Evolutionary conservation across 2,329 filamentous ascomycete genomes (phyloP), one percentile per base, ranked within the genome.

Genomic region (Colletotrichum filicis): DNA sequence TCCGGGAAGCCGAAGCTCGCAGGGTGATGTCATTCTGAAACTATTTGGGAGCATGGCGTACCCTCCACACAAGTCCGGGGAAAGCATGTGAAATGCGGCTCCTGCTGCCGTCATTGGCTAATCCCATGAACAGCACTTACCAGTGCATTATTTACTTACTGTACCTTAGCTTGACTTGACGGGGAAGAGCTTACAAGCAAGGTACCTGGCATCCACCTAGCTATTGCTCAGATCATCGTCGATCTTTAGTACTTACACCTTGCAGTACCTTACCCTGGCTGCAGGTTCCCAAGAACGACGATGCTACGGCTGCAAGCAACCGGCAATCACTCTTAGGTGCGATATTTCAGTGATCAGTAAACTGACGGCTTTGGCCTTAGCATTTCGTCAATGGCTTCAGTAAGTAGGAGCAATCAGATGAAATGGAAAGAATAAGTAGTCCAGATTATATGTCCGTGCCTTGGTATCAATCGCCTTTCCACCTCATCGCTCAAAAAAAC

Each of bases 11-110:
- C 66, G 53, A 70, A 70, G 70, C 70, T 73, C 53, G 70, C 35
- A 61, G 60, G 66, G 66, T 73, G 70, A 73, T 73, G 70, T 73
- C 70, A 73, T 73, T 70, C 70, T 73, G 66, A 73, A 73, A 73
- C 70, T 70, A 66, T 61, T 73, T 63, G 65, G 46, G 55, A 70
- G 55, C 66, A 56, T 52, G 60, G 42, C 65, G 59, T 65, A 9
- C 62, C 53, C n/a, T 28, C 49, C 30, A 35, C 37, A 24, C 32
- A 59, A 55, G 46, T 73, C 70, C 46, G 70, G 70, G 70, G 70
- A 73, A 73, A 73, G 66, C 70, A 73, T 73, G 70, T 73, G 70
- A 73, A 73, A 70, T 65, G 35, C 14, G 26, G 11, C 26, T 30
- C 14, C 22, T 9, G 56, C 42, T 30, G 12, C 35, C 60, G 32